A percentile compares a stretch with the other conserved stretches of the same genome.
These are phyloP conservation scores for Tuber magnatum DNA, from an alignment of 495 filamentous ascomycete genomes.

Conservation along the genomic window DNA sequence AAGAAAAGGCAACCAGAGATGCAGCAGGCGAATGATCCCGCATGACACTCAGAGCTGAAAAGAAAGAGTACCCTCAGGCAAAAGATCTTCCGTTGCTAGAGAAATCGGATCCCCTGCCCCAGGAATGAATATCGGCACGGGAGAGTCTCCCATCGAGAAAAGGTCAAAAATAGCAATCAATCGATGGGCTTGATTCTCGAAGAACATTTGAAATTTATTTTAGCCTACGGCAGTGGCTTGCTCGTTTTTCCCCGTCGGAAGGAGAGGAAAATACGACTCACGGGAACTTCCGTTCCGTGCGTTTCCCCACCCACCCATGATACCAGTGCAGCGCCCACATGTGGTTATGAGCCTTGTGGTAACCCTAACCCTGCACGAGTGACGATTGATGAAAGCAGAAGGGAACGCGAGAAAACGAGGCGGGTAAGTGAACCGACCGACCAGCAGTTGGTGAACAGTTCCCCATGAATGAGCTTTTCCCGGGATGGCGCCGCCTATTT, in stretches of 20 bases:
- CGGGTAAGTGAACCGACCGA: background rate
- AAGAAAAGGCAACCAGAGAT: background rate
- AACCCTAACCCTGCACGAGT: constrained; percentile 4
- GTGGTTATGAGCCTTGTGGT: too few relatives aligned
- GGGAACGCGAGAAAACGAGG: background rate
- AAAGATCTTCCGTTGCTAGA: background rate
- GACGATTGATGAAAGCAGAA: background rate
- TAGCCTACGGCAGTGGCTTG: background rate
- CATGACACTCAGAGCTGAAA: background rate
- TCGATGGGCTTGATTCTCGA: constrained; percentile 1
- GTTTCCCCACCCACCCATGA: background rate
- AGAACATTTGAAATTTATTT: background rate
- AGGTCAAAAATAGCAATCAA: background rate
- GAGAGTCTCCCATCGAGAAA: constrained; percentile 1
- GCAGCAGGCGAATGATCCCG: background rate
- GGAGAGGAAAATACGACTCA: background rate
- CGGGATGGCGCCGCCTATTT: background rate
- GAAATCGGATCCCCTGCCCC: background rate
- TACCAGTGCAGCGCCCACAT: too few relatives aligned
- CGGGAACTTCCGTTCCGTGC: background rate
- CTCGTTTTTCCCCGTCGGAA: background rate
- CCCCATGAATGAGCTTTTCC: background rate
- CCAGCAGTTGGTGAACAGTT: background rate
- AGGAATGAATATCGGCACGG: background rate
- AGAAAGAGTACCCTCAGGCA: background rate